Evolutionary conservation across 345 rosid species (phyloP), one percentile per base, ranked within the genome.

Genomic region (Hypericum perforatum): DNA sequence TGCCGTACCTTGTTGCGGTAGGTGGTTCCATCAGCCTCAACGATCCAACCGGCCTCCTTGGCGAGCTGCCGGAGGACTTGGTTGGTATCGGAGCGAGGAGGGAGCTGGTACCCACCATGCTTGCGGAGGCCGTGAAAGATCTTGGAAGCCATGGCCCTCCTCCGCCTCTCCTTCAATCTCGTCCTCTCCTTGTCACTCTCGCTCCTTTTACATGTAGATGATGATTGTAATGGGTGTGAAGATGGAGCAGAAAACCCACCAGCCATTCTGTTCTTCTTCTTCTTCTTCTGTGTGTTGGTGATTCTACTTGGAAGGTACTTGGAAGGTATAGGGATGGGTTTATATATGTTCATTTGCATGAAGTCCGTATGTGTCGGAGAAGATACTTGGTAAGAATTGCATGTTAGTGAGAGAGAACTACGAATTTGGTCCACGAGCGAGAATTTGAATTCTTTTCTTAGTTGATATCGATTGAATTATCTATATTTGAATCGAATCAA

Each of bases 131-230:
- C 82, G 7, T 61, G 66, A 59, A 78, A 78, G 60, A 78, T 78
- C 22, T 69, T 74, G 54, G 79, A 69, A 45, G 79, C 74, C 37
- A 78, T 67, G 8, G 73, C 77, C 37, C 79, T 68, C 59, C 79
- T 72, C 48, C 71, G 73, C 45, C 82, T 69, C 61, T 78, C 82
- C 32, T 77, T 71, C 59, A 74, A 43, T 66, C 74, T 74, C 36
- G 77, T 78, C 63, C 59, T 74, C 65, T 78, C 77, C 66, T 69
- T 74, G n/a, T 78, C 82, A 16, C 63, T 72, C 46, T 72, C 79
- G 15, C 74, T 71, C 59, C 75, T 71, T 22, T 10, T 52, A 7
- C 52, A 53, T n/a, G 62, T 8, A 5, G 57, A 46, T 29, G 32
- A 22, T 22, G 32, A 22, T 22, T 22, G 32, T 22, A 4, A 22